phyloP scores from a whole-genome alignment of 2,329 filamentous ascomycete genomes.

The Aspergillus brasiliensis region DNA sequence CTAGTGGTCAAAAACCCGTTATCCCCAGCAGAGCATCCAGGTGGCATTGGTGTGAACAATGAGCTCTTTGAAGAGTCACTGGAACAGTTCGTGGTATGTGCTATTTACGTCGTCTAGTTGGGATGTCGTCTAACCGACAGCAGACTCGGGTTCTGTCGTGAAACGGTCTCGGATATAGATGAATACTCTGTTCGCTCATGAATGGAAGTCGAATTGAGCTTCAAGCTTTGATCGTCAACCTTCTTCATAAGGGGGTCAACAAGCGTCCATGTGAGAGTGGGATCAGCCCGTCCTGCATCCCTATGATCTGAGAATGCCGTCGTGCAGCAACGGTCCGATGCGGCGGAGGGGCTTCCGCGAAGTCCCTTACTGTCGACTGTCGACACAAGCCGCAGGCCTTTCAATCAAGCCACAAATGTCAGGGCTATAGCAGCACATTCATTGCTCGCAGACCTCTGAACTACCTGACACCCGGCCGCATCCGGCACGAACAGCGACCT shows the following conservation, averaged over 20 bases:
- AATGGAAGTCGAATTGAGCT: background rate
- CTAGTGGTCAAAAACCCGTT: slow-evolving; percentile 67
- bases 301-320: background rate
- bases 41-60: slow-evolving; percentile 64
- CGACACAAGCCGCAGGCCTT: background rate
- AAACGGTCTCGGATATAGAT: slow-evolving; percentile 1
- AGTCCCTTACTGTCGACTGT: background rate
- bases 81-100: slow-evolving; percentile 53
- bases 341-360: background rate
- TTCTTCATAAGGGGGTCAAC: background rate
- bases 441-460: background rate
- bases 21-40: slow-evolving; percentile 62
- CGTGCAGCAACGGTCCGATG: background rate
- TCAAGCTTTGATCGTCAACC: background rate
- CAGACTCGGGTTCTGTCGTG: slow-evolving; percentile 38
- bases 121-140: slow-evolving; percentile 24
- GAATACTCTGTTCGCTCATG: background rate
- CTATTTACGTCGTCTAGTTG: slow-evolving; percentile 12
- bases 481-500: too few species aligned
- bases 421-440: background rate
- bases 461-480: too few species aligned
- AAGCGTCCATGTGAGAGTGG: too few species aligned
- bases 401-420: background rate
- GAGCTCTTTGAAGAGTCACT: slow-evolving; percentile 65
- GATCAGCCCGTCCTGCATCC: background rate